Percentiles rank a stretch among this genome's conserved stretches.
Evolutionary conservation across 2,329 filamentous ascomycete species (phyloP).

Genomic region (Colletotrichum eremochloae): DNA sequence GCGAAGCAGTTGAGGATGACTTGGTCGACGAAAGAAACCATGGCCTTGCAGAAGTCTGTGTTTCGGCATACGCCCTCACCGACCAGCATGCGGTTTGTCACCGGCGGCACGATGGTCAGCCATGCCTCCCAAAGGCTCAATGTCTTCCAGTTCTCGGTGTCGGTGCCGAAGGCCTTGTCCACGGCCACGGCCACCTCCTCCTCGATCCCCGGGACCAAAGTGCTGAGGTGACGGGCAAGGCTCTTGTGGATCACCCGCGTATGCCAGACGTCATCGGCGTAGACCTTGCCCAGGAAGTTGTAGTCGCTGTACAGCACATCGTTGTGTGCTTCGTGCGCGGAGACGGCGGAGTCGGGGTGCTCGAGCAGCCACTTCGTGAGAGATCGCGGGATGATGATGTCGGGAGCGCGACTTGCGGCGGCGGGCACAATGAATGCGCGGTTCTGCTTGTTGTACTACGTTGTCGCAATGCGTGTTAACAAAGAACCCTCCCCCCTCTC

Average conservation of each 20-base stretch:
- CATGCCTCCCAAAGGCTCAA: slow-evolving; percentile 61
- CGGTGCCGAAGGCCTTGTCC: slow-evolving; percentile 52
- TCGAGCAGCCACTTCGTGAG: slow-evolving; percentile 62
- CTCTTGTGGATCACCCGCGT: slow-evolving; percentile 59
- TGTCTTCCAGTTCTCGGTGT: slow-evolving; percentile 53
- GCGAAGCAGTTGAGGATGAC: slow-evolving; percentile 61
- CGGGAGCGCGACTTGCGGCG: slow-evolving; percentile 55
- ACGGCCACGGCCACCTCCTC: slow-evolving; percentile 55
- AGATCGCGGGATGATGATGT: slow-evolving; percentile 59
- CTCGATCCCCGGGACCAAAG: slow-evolving; percentile 57
- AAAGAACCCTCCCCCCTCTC: no score
- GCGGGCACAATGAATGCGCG: slow-evolving; percentile 59
- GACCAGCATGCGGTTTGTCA: slow-evolving; percentile 60
- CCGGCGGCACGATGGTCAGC: slow-evolving; percentile 56
- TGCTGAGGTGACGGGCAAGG: slow-evolving; percentile 56
- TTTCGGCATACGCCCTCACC: slow-evolving; percentile 57
- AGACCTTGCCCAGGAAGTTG: slow-evolving; percentile 56
- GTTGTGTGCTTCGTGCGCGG: slow-evolving; percentile 57
- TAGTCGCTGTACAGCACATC: slow-evolving; percentile 55
- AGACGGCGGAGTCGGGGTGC: slow-evolving; percentile 59
- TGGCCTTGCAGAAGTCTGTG: slow-evolving; percentile 59
- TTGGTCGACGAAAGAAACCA: slow-evolving; percentile 63
- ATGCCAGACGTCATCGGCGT: slow-evolving; percentile 55
- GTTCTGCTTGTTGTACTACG: slow-evolving; percentile 57
- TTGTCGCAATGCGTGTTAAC: background rate